Percentiles rank a stretch among this genome's conserved stretches.
Conservation (phyloP, 306 rosid species). For the Trichosanthes truncata region DNA sequence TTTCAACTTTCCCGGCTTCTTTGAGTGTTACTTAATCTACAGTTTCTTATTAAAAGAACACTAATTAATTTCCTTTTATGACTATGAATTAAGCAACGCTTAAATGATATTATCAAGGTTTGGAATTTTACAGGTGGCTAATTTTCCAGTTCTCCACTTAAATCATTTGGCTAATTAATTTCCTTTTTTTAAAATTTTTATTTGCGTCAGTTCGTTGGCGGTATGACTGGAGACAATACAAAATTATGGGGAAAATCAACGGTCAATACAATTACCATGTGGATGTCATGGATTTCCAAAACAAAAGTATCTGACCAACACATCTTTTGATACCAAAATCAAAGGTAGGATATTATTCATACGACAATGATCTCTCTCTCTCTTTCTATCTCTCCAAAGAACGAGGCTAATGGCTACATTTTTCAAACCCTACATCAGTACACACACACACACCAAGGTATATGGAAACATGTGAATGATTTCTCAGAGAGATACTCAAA, state of each 20-base stretch:
- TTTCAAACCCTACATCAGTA: background rate
- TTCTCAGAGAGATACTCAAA: too few species aligned
- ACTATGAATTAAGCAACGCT: background rate
- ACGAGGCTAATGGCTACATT: background rate
- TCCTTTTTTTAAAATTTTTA: too few species aligned
- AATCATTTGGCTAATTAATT: too few species aligned
- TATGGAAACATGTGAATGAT: background rate
- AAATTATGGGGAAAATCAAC: too few species aligned
- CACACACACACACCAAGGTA: background rate
- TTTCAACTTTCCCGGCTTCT: background rate
- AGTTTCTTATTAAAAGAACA: background rate
- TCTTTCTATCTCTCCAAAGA: background rate
- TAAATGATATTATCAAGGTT: background rate
- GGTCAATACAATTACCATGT: too few species aligned
- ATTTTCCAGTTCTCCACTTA: background rate
- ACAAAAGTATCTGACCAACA: background rate
- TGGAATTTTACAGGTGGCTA: too few species aligned
- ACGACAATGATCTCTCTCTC: background rate
- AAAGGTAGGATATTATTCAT: background rate
- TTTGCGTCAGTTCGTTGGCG: too few species aligned
- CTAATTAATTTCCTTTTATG: background rate
- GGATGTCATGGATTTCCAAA: background rate
- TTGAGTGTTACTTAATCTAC: background rate
- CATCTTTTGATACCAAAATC: background rate
- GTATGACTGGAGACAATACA: too few species aligned